Conservation (phyloP, 495 filamentous ascomycete genomes). For the Xylaria castorea region DNA sequence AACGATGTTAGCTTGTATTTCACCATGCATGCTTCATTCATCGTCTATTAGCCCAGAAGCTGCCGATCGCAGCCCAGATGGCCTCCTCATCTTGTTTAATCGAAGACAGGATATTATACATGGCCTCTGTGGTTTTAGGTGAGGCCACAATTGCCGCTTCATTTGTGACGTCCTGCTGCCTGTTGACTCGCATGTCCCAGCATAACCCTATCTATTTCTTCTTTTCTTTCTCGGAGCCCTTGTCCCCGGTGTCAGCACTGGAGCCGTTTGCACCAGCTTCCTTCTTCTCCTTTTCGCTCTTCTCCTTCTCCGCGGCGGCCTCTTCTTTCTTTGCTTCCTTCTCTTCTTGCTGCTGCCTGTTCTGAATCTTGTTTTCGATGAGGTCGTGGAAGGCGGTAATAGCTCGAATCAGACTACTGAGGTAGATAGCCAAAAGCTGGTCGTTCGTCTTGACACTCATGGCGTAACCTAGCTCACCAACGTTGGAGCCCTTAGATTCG, state of each 20-base stretch:
- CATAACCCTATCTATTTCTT: conserved; percentile 52
- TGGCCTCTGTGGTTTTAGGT: conserved; percentile 12
- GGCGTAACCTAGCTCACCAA: conserved; percentile 85
- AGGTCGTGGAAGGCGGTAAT: conserved; percentile 99
- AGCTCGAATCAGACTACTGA: conserved; percentile 93
- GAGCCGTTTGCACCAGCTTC: conserved; percentile 62
- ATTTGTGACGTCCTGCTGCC: conserved; percentile 11
- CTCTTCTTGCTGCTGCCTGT: conserved; percentile 95
- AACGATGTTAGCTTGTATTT: conserved; percentile 3
- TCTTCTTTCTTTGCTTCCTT: conserved; percentile 85
- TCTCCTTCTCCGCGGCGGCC: conserved; percentile 50
- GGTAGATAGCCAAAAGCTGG: conserved; percentile 96
- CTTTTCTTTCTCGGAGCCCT: conserved; percentile 69
- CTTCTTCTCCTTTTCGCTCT: conserved; percentile 66
- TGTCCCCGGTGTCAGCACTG: conserved; percentile 72
- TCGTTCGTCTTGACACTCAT: conserved; percentile 99
- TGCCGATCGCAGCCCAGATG: neutral
- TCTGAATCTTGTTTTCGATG: conserved; percentile 99
- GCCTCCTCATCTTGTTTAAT: conserved; percentile 3
- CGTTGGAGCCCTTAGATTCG: conserved; percentile 62
- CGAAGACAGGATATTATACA: conserved; percentile 38
- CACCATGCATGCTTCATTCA: conserved; percentile 21
- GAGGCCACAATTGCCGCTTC: conserved; percentile 15
- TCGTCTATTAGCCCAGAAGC: conserved; percentile 21
- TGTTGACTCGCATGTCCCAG: conserved; percentile 22